Base-by-base conservation (phyloP, 2,329 filamentous ascomycete species). In the Diaporthe capsici region DNA sequence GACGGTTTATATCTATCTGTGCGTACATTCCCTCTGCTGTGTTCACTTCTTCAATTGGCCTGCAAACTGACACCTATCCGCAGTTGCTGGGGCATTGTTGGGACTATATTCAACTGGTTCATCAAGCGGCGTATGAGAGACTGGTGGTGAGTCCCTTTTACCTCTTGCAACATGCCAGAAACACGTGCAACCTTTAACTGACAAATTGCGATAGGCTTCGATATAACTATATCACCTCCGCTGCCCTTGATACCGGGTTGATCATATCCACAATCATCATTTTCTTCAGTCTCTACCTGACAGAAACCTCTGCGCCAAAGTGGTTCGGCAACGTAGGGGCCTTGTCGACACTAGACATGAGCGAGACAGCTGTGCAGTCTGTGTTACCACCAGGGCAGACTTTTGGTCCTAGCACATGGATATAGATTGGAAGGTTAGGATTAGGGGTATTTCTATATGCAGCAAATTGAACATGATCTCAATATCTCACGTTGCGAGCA, bases 141-240 rank as follows among this genome's bases (percentile, higher is more conserved):
- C 47, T 95, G 93, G 93, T 95, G 93, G 93, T 70, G 9, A 53
- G 65, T 70, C n/a, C n/a, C 34, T 42, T 49, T 55, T 9, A 25
- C 22, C 28, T 25, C 20, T 15, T 53, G 22, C 31, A 28, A 65
- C 8, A 12, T 31, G n/a, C 17, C 39, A 65, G 4, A 15, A 53
- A 53, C 15, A 42, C 8, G 34, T 39, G 25, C 22, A n/a, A 44
- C 4, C 17, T 7, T 12, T 28, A 1, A 42, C 65, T 70, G 34
- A 70, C 65, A 25, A 39, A 25, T 22, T 25, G 22, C 17, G 10
- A 22, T 4, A 70, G 65, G 71, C 86, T 93, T 82, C 91, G 92
- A 82, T 95, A 94, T 85, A 95, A 95, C 85, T 95, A 95, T 82
- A 88, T 94, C 80, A 91, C 92, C 0, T 94, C 92, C 28, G 93